A percentile compares a stretch with the other conserved stretches of the same genome.
phyloP scores from a whole-genome alignment of 2,329 filamentous ascomycete genomes.

The Leptographium radiaticola region DNA sequence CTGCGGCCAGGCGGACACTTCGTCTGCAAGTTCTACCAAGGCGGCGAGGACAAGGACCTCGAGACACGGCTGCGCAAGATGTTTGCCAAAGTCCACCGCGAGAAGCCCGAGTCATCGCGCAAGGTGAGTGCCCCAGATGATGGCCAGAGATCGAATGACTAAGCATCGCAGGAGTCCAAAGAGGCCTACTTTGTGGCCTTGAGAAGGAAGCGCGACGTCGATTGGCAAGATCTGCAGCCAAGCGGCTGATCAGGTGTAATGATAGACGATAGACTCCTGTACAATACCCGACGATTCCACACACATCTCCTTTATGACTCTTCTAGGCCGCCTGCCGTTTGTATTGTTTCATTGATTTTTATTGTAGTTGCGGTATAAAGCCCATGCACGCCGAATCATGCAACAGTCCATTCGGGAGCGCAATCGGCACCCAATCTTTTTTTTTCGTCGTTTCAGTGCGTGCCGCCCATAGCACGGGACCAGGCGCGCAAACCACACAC shows the following conservation, averaged over 20 bases:
- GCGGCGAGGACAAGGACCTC: slow-evolving; percentile 67
- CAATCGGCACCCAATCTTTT: not conserved
- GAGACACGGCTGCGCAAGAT: slow-evolving; percentile 62
- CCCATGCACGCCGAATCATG: slow-evolving; percentile 7
- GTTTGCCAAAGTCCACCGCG: slow-evolving; percentile 68
- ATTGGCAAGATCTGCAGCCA: slow-evolving; percentile 11
- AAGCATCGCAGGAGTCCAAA: slow-evolving; percentile 51
- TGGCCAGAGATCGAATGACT: not conserved
- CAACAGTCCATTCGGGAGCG: not conserved
- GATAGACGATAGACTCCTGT: too few species aligned
- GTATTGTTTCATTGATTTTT: not conserved
- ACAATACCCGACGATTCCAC: too few species aligned
- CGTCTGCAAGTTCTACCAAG: slow-evolving; percentile 96
- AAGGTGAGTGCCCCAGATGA: slow-evolving; percentile 43
- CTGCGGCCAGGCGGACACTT: slow-evolving; percentile 76
- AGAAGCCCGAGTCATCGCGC: slow-evolving; percentile 86
- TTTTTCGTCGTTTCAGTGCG: not conserved
- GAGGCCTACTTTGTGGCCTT: slow-evolving; percentile 81
- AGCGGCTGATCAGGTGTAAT: too few species aligned
- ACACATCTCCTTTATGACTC: too few species aligned
- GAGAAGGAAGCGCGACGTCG: slow-evolving; percentile 42
- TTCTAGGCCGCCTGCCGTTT: too few species aligned
- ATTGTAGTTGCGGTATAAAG: slow-evolving; percentile 2
- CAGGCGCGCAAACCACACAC: not conserved
- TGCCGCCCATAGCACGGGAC: not conserved